Conservation (phyloP, 495 filamentous ascomycete genomes). For the Penicillium daleae region DNA sequence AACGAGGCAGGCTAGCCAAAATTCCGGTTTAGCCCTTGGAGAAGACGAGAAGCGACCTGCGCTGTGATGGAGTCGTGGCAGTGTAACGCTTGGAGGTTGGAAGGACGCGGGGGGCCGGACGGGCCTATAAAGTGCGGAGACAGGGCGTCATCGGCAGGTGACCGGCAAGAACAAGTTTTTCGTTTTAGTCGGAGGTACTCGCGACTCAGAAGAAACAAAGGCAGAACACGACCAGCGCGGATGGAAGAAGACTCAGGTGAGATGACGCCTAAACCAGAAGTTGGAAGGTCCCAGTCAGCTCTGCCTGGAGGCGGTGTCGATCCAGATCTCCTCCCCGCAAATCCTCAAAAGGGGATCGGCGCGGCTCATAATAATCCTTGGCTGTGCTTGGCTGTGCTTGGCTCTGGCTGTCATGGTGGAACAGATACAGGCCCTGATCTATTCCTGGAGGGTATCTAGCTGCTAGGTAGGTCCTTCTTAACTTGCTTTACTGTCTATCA, state of each 20-base stretch:
- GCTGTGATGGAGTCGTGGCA: slow-evolving; percentile 3
- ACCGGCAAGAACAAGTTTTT: not conserved
- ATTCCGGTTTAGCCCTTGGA: not conserved
- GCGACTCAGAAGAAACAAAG: not conserved
- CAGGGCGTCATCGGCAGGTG: slow-evolving; percentile 3
- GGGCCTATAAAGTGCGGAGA: slow-evolving; percentile 15
- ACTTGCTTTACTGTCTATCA: no score
- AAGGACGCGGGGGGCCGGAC: slow-evolving; percentile 1
- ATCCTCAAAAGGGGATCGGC: slow-evolving; percentile 30
- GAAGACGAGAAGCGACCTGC: slow-evolving; percentile 9
- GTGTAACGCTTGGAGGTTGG: slow-evolving; percentile 13
- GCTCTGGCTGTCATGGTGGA: not conserved
- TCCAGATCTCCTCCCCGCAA: slow-evolving; percentile 15
- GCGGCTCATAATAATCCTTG: slow-evolving; percentile 6
- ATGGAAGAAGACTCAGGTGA: not conserved
- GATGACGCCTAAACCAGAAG: not conserved
- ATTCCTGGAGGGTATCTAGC: not conserved
- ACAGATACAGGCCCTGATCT: not conserved
- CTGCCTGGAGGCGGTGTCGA: slow-evolving; percentile 24
- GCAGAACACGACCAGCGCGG: not conserved
- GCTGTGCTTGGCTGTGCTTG: not conserved
- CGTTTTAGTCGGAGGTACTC: not conserved
- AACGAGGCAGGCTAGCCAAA: not conserved
- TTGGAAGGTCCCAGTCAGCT: not conserved
- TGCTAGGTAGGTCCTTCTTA: no score